phyloP scores from a whole-genome alignment of 352 stramenopile genomes.

The Phytophthora ramorum region DNA sequence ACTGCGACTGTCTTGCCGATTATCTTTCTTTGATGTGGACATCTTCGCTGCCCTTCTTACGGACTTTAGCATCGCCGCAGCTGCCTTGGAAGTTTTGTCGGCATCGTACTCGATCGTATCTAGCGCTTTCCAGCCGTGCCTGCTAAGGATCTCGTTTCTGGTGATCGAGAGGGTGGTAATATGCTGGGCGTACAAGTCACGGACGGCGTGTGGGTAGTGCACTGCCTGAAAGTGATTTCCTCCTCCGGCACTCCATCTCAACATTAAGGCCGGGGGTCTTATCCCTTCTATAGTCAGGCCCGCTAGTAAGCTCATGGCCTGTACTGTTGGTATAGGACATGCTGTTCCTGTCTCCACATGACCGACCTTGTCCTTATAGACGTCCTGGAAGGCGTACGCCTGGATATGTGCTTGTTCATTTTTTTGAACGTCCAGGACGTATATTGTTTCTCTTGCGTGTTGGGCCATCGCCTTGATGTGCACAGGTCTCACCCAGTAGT shows the following conservation, averaged over 20 bases:
- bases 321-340: neutral
- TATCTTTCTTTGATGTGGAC: too few species aligned
- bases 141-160: neutral
- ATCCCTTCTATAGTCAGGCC: neutral
- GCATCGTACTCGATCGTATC: too few species aligned
- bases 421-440: neutral
- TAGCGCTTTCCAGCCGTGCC: neutral
- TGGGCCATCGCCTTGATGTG: slow-evolving; percentile 2
- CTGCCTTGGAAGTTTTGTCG: too few species aligned
- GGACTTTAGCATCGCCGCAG: too few species aligned
- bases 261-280: too few species aligned
- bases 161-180: neutral
- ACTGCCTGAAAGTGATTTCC: neutral
- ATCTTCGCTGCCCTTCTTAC: too few species aligned
- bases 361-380: neutral
- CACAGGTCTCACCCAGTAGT: neutral
- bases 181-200: neutral
- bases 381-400: neutral
- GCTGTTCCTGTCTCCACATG: neutral
- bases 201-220: neutral
- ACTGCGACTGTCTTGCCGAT: too few species aligned
- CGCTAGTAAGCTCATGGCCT: neutral
- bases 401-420: neutral
- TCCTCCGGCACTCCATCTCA: too few species aligned
- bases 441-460: neutral